A percentile compares a stretch with the other conserved stretches of the same genome.
phyloP scores from a whole-genome alignment of 139 green algal genomes.

The Chlorella sp. region DNA sequence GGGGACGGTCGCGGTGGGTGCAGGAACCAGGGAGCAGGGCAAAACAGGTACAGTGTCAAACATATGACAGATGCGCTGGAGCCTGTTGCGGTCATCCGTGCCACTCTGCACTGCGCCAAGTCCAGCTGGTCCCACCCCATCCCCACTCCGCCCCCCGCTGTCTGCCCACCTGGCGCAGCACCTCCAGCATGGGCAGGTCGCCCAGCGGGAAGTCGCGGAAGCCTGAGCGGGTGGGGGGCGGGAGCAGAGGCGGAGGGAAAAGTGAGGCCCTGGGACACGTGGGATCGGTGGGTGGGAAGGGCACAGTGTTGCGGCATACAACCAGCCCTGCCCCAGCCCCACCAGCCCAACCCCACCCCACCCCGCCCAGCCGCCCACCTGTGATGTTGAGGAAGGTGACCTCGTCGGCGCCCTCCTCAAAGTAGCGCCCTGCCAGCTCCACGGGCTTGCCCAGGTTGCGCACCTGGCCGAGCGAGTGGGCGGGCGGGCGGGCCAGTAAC shows the following conservation, averaged over 20 bases:
- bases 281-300: too few species aligned
- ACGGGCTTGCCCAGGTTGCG: constrained; percentile 88
- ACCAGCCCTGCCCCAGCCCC: neutral
- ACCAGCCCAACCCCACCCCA: too few species aligned
- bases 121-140: too few species aligned
- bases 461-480: constrained; percentile 63
- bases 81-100: too few species aligned
- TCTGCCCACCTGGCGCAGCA: constrained; percentile 38
- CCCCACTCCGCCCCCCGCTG: too few species aligned
- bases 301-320: neutral
- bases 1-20: constrained; percentile 1
- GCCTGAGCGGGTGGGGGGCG: constrained; percentile 7
- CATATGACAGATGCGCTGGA: too few species aligned
- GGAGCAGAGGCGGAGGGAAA: neutral
- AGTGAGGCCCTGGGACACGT: too few species aligned
- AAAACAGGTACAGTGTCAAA: too few species aligned
- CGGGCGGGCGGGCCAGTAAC: neutral
- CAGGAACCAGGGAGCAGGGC: neutral
- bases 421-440: constrained; percentile 86
- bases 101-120: too few species aligned
- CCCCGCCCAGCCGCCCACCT: constrained; percentile 6
- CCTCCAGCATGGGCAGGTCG: constrained; percentile 98
- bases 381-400: constrained; percentile 99
- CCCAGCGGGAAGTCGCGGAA: constrained; percentile 93
- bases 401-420: constrained; percentile 96